Evolutionary conservation across 2,329 filamentous ascomycete genomes (phyloP), one percentile per base, ranked within the genome.

Genomic region (Fusarium albidum): DNA sequence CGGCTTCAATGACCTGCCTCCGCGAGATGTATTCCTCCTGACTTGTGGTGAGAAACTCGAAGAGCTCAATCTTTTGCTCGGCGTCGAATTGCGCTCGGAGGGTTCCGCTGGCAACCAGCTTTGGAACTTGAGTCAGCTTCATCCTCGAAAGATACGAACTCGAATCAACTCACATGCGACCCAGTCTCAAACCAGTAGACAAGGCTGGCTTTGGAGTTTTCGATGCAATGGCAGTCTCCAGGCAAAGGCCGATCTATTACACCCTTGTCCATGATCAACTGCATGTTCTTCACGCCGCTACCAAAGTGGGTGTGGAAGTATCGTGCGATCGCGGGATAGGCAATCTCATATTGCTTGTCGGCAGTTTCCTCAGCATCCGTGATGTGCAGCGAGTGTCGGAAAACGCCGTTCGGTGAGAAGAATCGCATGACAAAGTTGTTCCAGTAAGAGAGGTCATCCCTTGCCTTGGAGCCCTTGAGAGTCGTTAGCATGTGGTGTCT

Each of bases 231-330:
- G 38, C 85, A 85, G 40, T 88, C 86, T 50, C 82, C 84, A 2
- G 82, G 79, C 29, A 90, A 71, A 9, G 79, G 75, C 43, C 79
- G 79, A 59, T 88, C 85, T 0, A 74, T 74, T 2, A 77, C 79
- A 3, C 79, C 79, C 67, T 85, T 87, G 64, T 96, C 92, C 66
- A 96, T 82, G 17, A 92, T 85, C 69, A 98, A 83, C 71, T 96
- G 92, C 65, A 98, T 91, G 48, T 87, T 91, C 64, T 85, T 89
- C 49, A 97, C 87, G 7, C 92, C 93, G 55, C 91, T 94, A 51
- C 89, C 88, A 70, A 95, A 97, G 67, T 96, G 89, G 0, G 91
- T 93, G 66, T 90, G 86, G 71, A 96, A 97, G 73, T 95, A 98
- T 67, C 94, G 87, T 28, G 94, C 86, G 38, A 99, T 80, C 1